Evolutionary conservation across 345 rosid species (phyloP).

Genomic region (Syzygium jambos): DNA sequence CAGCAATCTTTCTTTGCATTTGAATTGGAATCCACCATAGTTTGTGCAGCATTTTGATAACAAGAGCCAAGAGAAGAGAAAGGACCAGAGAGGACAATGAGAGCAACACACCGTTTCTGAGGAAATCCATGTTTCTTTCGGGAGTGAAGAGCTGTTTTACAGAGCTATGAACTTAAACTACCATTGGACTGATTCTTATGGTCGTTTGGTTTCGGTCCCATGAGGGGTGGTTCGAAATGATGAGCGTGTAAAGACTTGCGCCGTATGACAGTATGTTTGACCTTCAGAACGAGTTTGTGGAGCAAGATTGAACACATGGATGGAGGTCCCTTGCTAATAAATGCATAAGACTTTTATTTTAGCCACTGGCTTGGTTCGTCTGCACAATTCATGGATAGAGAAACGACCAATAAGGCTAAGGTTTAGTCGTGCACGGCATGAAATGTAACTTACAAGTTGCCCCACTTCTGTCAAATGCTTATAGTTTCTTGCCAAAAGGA

Average conservation of each 20-base stretch:
- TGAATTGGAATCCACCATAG: constrained; percentile 6
- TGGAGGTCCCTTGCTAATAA: too few relatives aligned
- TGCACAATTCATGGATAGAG: not conserved
- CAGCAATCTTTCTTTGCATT: constrained; percentile 6
- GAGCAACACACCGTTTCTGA: not conserved
- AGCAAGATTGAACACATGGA: too few relatives aligned
- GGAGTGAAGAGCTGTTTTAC: not conserved
- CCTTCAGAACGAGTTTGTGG: too few relatives aligned
- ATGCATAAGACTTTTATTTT: too few relatives aligned
- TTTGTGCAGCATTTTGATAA: constrained; percentile 3
- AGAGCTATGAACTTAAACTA: not conserved
- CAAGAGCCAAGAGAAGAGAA: not conserved
- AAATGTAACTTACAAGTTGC: too few relatives aligned
- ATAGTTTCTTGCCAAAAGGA: not conserved
- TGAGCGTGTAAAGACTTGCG: not conserved
- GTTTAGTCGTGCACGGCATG: too few relatives aligned
- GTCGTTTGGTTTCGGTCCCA: not conserved
- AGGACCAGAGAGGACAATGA: not conserved
- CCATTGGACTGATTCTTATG: not conserved
- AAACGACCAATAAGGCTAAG: too few relatives aligned
- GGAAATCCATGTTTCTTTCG: not conserved
- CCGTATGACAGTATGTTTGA: too few relatives aligned
- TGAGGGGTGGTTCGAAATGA: not conserved
- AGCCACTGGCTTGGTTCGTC: not conserved
- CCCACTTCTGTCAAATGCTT: not conserved